A percentile compares a stretch with the other conserved stretches of the same genome.
phyloP scores from a whole-genome alignment of 805 yeast genomes.

The Yarrowia hollandica region DNA sequence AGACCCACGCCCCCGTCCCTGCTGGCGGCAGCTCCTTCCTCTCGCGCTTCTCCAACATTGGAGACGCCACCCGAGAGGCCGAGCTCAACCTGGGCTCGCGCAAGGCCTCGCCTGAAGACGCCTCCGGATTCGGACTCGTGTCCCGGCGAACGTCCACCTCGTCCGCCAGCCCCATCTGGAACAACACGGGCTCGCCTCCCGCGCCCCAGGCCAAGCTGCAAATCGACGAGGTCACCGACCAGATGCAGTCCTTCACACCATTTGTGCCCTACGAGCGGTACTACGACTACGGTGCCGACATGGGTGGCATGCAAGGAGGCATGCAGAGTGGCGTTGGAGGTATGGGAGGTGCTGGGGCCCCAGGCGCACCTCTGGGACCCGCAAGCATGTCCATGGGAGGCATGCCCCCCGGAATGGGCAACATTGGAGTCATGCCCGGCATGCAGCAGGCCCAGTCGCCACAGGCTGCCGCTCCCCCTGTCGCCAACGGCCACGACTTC shows the following conservation, averaged over 20 bases:
- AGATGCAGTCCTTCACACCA: conserved; percentile 24
- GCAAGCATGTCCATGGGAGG: conserved; percentile 10
- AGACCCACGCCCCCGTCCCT: conserved; percentile 1
- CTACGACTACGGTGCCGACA: conserved; percentile 23
- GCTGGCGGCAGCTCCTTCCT: conserved; percentile 1
- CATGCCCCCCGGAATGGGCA: background rate
- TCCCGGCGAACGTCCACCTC: conserved; percentile 22
- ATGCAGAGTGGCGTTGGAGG: background rate
- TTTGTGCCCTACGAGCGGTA: conserved; percentile 22
- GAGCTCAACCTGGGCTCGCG: conserved; percentile 34
- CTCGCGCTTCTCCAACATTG: conserved; percentile 35
- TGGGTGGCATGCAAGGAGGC: background rate
- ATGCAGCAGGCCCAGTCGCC: conserved; percentile 5
- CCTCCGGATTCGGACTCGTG: conserved; percentile 11
- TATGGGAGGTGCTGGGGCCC: background rate
- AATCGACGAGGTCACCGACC: conserved; percentile 26
- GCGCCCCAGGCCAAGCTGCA: conserved; percentile 22
- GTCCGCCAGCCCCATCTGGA: conserved; percentile 28
- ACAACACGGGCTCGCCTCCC: conserved; percentile 24
- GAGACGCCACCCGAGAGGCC: conserved; percentile 41
- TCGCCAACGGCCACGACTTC: conserved; percentile 21
- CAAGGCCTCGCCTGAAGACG: conserved; percentile 14
- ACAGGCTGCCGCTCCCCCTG: background rate
- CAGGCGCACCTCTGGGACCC: conserved; percentile 8
- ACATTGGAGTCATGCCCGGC: background rate